A percentile compares a stretch with the other conserved stretches of the same genome.
phyloP scores from a whole-genome alignment of 805 yeast species.

The Barnettozyma pratensis region DNA sequence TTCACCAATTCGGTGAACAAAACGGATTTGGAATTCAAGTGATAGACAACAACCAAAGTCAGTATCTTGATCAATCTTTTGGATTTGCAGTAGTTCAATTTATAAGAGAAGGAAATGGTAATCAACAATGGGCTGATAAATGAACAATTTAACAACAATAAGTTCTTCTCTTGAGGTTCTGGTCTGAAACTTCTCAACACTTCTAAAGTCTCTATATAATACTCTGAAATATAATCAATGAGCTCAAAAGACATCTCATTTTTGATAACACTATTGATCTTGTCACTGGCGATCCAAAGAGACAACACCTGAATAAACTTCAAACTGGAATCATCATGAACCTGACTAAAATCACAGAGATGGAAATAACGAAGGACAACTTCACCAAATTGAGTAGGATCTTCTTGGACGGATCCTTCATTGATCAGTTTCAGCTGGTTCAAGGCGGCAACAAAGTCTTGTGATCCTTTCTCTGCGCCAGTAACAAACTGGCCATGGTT shows the following conservation, averaged over 20 bases:
- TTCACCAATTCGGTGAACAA: conserved; percentile 12
- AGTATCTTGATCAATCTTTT: conserved; percentile 15
- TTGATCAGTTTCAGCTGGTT: conserved; percentile 9
- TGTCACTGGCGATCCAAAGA: conserved; percentile 13
- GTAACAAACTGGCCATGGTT: background rate
- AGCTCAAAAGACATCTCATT: conserved; percentile 8
- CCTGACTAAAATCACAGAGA: background rate
- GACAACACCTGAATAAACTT: conserved; percentile 10
- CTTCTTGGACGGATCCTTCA: conserved; percentile 1
- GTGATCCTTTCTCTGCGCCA: background rate
- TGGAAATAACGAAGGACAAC: background rate
- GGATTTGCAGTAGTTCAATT: conserved; percentile 11
- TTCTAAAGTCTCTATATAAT: conserved; percentile 11
- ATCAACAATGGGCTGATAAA: conserved; percentile 22
- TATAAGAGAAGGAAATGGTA: conserved; percentile 20
- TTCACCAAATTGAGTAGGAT: background rate
- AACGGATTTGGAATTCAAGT: conserved; percentile 5
- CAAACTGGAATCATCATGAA: background rate
- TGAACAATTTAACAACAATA: conserved; percentile 12
- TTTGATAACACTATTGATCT: conserved; percentile 15
- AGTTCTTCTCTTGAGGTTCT: too few relatives aligned
- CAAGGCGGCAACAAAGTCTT: conserved; percentile 4
- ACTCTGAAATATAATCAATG: conserved; percentile 11
- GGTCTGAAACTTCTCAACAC: conserved; percentile 8
- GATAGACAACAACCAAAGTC: conserved; percentile 13